Evolutionary conservation across 2,329 filamentous ascomycete species (phyloP).

Genomic region (Lachnellula hyalina): DNA sequence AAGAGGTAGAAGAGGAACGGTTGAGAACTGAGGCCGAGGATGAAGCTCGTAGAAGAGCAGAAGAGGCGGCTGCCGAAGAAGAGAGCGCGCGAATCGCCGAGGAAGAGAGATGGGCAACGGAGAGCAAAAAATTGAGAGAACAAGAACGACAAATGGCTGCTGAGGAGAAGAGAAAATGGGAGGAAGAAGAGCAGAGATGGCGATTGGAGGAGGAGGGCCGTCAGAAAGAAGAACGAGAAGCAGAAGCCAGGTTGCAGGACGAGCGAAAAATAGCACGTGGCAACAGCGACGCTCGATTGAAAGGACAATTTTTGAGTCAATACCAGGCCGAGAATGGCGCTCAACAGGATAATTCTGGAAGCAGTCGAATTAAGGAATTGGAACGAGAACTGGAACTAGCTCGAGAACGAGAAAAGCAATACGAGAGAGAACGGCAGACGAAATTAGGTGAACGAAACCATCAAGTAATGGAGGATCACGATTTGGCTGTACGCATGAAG

Average conservation of each 20-base stretch:
- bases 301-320: slow-evolving; percentile 80
- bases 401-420: slow-evolving; percentile 60
- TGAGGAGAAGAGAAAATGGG: slow-evolving; percentile 68
- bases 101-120: slow-evolving; percentile 61
- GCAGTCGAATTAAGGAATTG: slow-evolving; percentile 69
- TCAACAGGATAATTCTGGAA: slow-evolving; percentile 44
- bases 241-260: slow-evolving; percentile 60
- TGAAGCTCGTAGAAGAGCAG: slow-evolving; percentile 42
- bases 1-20: slow-evolving; percentile 55
- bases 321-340: slow-evolving; percentile 68
- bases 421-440: slow-evolving; percentile 55
- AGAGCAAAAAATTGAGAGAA: slow-evolving; percentile 54
- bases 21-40: slow-evolving; percentile 51
- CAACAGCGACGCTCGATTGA: slow-evolving; percentile 61
- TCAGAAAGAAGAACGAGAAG: slow-evolving; percentile 66
- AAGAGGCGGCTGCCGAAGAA: slow-evolving; percentile 53
- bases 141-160: slow-evolving; percentile 55
- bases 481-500: slow-evolving; percentile 25
- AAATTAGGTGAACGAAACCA: slow-evolving; percentile 28
- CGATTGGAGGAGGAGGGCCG: slow-evolving; percentile 69
- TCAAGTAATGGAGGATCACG: slow-evolving; percentile 26
- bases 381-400: slow-evolving; percentile 68
- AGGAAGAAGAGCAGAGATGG: slow-evolving; percentile 73
- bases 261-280: slow-evolving; percentile 58
- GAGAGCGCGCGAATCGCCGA: slow-evolving; percentile 56